These are phyloP conservation scores for Geranomyces michiganensis DNA, from an alignment of 192 early-diverging fungal genomes.

Conservation along the genomic window DNA sequence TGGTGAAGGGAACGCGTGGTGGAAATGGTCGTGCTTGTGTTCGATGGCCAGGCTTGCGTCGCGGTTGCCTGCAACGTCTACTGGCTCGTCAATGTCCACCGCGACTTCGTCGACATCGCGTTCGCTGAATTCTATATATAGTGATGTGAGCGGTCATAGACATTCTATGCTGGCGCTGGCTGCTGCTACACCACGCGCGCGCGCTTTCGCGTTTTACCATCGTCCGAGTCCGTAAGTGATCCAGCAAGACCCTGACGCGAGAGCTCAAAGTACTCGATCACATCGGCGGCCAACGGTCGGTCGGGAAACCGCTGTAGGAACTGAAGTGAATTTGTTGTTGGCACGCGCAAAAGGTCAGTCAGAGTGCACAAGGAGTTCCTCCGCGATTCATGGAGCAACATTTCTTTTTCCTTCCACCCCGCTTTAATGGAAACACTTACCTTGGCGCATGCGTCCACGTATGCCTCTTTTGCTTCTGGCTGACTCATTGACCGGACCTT, in stretches of 20 bases:
- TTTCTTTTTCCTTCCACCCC: too few species aligned
- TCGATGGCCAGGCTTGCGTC: not conserved
- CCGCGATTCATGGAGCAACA: too few species aligned
- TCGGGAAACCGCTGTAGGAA: constrained; percentile 32
- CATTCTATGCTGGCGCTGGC: not conserved
- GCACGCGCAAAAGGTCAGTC: too few species aligned
- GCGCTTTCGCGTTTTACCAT: not conserved
- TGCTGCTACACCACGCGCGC: too few species aligned
- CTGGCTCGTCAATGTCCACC: constrained; percentile 2
- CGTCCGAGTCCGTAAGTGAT: constrained; percentile 22
- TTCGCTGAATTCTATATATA: constrained; percentile 23
- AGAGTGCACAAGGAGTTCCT: too few species aligned
- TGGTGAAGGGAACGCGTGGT: not conserved
- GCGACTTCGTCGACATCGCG: constrained; percentile 9
- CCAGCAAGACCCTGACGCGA: constrained; percentile 24
- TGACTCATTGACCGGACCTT: not conserved
- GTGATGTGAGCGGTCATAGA: not conserved
- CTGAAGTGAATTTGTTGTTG: constrained; percentile 15
- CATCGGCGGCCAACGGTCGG: constrained; percentile 26
- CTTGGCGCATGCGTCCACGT: constrained; percentile 13
- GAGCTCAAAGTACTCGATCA: constrained; percentile 38
- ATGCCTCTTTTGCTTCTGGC: constrained; percentile 28
- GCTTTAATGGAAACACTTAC: too few species aligned
- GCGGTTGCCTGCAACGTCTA: not conserved
- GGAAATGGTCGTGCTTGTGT: not conserved